phyloP scores from a whole-genome alignment of 1,139 yeast genomes.

The Candida frijolesensis region DNA sequence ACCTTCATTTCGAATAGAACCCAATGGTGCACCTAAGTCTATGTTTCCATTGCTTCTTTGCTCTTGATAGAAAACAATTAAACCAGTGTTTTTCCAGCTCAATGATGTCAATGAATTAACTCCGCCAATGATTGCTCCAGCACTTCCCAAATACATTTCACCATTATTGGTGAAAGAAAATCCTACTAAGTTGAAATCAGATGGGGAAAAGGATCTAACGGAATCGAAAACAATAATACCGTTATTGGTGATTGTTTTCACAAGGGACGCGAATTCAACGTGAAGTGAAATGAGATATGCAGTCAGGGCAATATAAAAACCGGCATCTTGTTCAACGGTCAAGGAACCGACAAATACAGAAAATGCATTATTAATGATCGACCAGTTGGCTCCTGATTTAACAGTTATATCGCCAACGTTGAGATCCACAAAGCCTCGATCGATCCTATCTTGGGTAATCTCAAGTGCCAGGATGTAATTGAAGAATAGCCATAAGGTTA shows the following conservation, averaged over 20 bases:
- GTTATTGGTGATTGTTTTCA: conserved; percentile 21
- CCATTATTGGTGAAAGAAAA: conserved; percentile 30
- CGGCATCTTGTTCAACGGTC: conserved; percentile 22
- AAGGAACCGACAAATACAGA: conserved; percentile 27
- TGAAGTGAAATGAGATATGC: conserved; percentile 13
- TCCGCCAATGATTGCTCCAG: conserved; percentile 21
- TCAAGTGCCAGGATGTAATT: too few species aligned
- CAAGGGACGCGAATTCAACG: conserved; percentile 15
- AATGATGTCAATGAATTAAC: conserved; percentile 22
- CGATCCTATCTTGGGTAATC: too few species aligned
- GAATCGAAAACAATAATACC: conserved; percentile 30
- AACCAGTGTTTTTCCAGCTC: conserved; percentile 30
- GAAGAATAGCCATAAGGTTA: too few species aligned
- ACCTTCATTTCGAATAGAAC: conserved; percentile 29
- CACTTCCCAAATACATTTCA: conserved; percentile 29
- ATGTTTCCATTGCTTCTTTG: conserved; percentile 19
- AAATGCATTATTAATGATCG: conserved; percentile 32
- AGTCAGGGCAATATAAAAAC: conserved; percentile 19
- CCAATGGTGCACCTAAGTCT: conserved; percentile 16
- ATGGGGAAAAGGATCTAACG: conserved; percentile 17
- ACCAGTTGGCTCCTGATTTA: conserved; percentile 33
- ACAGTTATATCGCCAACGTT: conserved; percentile 11
- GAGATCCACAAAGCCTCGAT: too few species aligned
- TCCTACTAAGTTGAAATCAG: conserved; percentile 23
- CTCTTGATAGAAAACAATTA: conserved; percentile 26